phyloP scores from a whole-genome alignment of 306 rosid species.

The Senna siamea region DNA sequence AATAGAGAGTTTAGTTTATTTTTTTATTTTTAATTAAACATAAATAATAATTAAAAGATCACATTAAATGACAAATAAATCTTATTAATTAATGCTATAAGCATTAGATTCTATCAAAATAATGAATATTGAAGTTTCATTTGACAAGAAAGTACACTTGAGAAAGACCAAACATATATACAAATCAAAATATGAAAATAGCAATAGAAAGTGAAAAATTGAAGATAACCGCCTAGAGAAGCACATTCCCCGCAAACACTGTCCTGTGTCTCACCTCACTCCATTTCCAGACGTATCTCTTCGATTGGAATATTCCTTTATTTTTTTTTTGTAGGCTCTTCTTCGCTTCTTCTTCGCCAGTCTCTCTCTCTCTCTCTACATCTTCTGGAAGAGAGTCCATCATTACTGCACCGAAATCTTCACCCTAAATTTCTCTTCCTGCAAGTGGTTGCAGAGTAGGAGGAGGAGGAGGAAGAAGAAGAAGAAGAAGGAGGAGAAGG shows the following conservation, averaged over 20 bases:
- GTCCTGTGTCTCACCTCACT: constrained; percentile 25
- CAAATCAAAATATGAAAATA: too few relatives aligned
- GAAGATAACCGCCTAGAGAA: constrained; percentile 34
- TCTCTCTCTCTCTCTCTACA: constrained; percentile 2
- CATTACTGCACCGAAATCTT: neutral
- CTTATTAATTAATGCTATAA: too few relatives aligned
- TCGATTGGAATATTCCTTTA: constrained; percentile 33
- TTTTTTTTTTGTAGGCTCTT: neutral
- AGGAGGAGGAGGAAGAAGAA: neutral
- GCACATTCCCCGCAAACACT: neutral
- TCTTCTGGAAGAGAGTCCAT: too few relatives aligned
- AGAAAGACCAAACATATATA: too few relatives aligned
- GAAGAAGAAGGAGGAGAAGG: neutral
- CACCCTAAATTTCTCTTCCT: constrained; percentile 1
- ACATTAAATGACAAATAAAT: too few relatives aligned
- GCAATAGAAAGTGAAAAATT: neutral
- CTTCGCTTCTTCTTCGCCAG: neutral
- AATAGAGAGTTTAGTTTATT: too few relatives aligned
- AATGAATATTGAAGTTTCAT: too few relatives aligned
- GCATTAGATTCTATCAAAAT: too few relatives aligned
- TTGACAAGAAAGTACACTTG: too few relatives aligned
- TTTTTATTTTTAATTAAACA: too few relatives aligned
- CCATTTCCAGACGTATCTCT: constrained; percentile 31
- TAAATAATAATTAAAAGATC: too few relatives aligned
- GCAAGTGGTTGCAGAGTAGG: neutral